phyloP scores from a whole-genome alignment of 1,139 yeast genomes.

The Meyerozyma guilliermondii region DNA sequence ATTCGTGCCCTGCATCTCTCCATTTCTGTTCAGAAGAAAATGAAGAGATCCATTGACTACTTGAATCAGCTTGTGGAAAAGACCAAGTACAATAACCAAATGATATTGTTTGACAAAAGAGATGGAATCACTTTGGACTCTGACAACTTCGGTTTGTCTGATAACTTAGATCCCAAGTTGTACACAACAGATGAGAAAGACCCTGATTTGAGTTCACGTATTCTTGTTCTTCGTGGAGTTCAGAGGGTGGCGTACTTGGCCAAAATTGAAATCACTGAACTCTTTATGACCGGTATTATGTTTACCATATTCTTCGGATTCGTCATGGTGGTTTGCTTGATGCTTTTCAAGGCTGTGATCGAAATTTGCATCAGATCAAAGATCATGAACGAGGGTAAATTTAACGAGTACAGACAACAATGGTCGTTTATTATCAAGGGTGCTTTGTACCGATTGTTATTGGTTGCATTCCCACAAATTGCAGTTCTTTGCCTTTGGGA shows the following conservation, averaged over 20 bases:
- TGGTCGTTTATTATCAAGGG: constrained; percentile 85
- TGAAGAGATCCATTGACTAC: constrained; percentile 23
- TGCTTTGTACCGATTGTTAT: constrained; percentile 72
- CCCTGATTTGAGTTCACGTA: constrained; percentile 49
- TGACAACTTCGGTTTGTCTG: constrained; percentile 43
- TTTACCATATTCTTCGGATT: constrained; percentile 79
- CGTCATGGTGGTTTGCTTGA: constrained; percentile 58
- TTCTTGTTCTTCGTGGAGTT: constrained; percentile 81
- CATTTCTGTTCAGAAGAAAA: constrained; percentile 70
- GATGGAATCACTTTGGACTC: constrained; percentile 28
- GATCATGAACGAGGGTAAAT: constrained; percentile 58
- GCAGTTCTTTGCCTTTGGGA: constrained; percentile 86
- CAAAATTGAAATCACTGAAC: constrained; percentile 75
- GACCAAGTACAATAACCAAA: constrained; percentile 15
- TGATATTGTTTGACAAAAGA: constrained; percentile 21
- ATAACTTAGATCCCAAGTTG: constrained; percentile 43
- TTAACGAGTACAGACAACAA: constrained; percentile 72
- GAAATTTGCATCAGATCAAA: constrained; percentile 65
- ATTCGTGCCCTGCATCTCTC: constrained; percentile 54
- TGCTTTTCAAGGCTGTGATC: constrained; percentile 67
- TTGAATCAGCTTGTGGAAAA: constrained; percentile 13
- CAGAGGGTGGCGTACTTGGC: constrained; percentile 87
- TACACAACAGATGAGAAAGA: constrained; percentile 75
- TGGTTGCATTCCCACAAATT: constrained; percentile 83
- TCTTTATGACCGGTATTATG: constrained; percentile 82